Base-by-base conservation (phyloP, 257 asterid genomes). In the Dorcoceras hygrometricum region DNA sequence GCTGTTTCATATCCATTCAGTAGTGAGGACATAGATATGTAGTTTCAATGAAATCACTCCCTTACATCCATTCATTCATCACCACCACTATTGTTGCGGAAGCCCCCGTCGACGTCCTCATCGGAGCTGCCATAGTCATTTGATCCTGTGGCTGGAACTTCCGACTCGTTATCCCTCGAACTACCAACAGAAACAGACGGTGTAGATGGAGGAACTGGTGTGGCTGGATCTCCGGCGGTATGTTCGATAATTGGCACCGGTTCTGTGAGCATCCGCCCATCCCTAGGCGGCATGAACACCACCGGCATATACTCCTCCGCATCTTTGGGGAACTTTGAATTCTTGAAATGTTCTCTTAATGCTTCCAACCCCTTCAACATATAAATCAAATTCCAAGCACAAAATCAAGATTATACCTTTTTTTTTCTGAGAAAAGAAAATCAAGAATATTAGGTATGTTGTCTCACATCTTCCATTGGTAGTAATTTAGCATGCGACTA, bases 301-400 rank as follows among this genome's bases (percentile, higher is more conserved):
- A 94, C 96, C 28, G 99, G 99, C 95, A 90, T 87, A 82, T 83
- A 85, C 76, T 86, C 96, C 65, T 88, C 96, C 1, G 89, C 83
- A 0, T 88, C 88, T 4, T 79, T 80, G 4, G 95, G 99, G 82
- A 94, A 94, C 81, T 89, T 94, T 3, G 99, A 94, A 76, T 79
- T 94, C 86, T 87, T 94, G 89, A 94, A 94, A 65, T 94, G 99
- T 34, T 90, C 97, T 62, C 86, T 84, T 75, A 94, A 55, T 8
- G 97, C 91, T 56, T 94, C 99, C 22, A 90, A 48, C 12, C 99
- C 99, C 98, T 71, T 26, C 23, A 9, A 23, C 4, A 0, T 39
- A 23, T 36, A 12, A 24, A 11, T 28, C 18, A 67, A 63, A 23
- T 26, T 22, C 1, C 20, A 36, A 57, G 43, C 24, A 69, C 26